These are phyloP conservation scores for Magnolia changhungtana DNA, from an alignment of 164 flowering plant genomes.

Conservation along the genomic window DNA sequence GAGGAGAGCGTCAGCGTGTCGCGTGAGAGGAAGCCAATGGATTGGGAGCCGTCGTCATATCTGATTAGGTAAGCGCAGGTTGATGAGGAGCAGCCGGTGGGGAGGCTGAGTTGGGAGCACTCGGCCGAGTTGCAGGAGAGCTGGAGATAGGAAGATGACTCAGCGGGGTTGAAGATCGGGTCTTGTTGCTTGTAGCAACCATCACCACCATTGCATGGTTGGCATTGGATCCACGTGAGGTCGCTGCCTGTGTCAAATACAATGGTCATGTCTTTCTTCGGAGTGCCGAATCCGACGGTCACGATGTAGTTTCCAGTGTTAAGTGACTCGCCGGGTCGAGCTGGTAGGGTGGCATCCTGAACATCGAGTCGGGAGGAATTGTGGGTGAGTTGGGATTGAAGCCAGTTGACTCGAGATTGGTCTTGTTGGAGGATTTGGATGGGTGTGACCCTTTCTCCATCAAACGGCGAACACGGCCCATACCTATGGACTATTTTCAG, in stretches of 20 bases:
- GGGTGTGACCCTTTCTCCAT: slow-evolving; percentile 9
- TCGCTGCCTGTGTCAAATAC: slow-evolving; percentile 92
- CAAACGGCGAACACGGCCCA: slow-evolving; percentile 6
- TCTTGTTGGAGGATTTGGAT: slow-evolving; percentile 43
- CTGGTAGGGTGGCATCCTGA: slow-evolving; percentile 30
- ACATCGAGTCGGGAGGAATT: not conserved
- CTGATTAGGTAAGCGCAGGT: slow-evolving; percentile 64
- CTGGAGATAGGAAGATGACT: slow-evolving; percentile 50
- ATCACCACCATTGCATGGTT: too few species aligned
- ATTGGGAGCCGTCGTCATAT: slow-evolving; percentile 50
- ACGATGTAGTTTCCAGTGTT: slow-evolving; percentile 73
- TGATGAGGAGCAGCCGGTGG: slow-evolving; percentile 35
- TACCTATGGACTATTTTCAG: not conserved
- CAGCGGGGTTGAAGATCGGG: slow-evolving; percentile 59
- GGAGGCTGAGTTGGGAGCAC: slow-evolving; percentile 47
- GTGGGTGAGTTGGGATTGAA: slow-evolving; percentile 25
- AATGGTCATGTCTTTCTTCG: slow-evolving; percentile 44
- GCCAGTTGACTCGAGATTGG: slow-evolving; percentile 44
- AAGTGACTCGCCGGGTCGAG: slow-evolving; percentile 33
- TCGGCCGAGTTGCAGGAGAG: slow-evolving; percentile 55
- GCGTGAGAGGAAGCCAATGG: slow-evolving; percentile 57
- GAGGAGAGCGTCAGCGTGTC: slow-evolving; percentile 38
- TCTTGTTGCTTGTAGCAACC: slow-evolving; percentile 66
- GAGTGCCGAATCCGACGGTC: slow-evolving; percentile 48
- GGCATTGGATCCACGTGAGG: slow-evolving; percentile 88